Evolutionary conservation across 768 basidiomycete species (phyloP).

Genomic region (Rhodotorula kratochvilovae): DNA sequence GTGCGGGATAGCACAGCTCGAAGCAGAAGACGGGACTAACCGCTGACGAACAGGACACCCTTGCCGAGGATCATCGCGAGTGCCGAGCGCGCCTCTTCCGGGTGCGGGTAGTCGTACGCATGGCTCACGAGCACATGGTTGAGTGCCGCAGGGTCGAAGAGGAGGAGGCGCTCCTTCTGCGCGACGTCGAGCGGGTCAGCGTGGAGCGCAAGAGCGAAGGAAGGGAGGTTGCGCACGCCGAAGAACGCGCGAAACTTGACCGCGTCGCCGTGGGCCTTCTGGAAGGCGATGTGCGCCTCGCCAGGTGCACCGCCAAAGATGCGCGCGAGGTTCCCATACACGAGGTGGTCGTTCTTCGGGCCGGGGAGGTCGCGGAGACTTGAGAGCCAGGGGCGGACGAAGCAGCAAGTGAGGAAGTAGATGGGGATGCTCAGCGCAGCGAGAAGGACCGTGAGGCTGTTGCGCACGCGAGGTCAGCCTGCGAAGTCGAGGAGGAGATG

Average conservation of each 20-base stretch:
- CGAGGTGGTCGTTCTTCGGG: neutral
- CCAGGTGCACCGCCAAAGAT: slow-evolving; percentile 50
- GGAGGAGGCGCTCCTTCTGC: slow-evolving; percentile 10
- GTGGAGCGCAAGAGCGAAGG: neutral
- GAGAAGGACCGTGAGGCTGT: neutral
- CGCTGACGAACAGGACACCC: slow-evolving; percentile 28
- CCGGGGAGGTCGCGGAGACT: slow-evolving; percentile 28
- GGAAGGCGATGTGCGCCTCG: slow-evolving; percentile 56
- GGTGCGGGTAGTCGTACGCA: slow-evolving; percentile 23
- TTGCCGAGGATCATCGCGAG: slow-evolving; percentile 14
- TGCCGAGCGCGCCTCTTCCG: neutral
- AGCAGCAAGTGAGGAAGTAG: neutral
- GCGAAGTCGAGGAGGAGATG: neutral
- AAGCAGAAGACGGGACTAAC: neutral
- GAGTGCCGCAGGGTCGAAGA: slow-evolving; percentile 27
- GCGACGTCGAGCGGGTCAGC: too few relatives aligned
- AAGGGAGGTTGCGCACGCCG: slow-evolving; percentile 43
- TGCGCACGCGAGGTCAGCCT: neutral
- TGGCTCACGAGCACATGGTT: slow-evolving; percentile 23
- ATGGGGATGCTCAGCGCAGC: neutral
- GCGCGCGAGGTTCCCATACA: slow-evolving; percentile 15
- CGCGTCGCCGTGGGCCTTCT: slow-evolving; percentile 56
- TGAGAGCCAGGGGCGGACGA: slow-evolving; percentile 8
- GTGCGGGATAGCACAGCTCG: too few relatives aligned
- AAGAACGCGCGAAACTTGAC: slow-evolving; percentile 51